Base-by-base conservation (phyloP, 352 stramenopile genomes). In the Bremia lactucae region DNA sequence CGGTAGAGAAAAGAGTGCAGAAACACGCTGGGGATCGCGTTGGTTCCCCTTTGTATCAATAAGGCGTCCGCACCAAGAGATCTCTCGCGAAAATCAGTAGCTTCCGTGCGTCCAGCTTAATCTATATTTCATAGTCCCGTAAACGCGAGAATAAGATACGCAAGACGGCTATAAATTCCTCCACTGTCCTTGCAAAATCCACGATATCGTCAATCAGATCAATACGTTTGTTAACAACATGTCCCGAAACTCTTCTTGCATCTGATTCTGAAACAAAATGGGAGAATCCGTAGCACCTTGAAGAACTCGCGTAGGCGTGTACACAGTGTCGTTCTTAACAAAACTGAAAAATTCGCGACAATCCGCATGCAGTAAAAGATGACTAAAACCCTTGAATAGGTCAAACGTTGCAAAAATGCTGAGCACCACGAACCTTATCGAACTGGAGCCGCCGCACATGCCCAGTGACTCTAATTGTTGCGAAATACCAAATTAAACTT, bases 251-350 rank as follows among this genome's bases (percentile, higher is more conserved):
- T 18, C 16, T 19, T 39, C 15, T 11, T 39, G 33, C 18, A 39
- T 39, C 3, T 15, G 33, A 13, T 25, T 39, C 18, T 39, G 33
- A 2, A 39, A 39, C 9, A 25, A 10, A 15, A 25, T 3, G 3
- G 33, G 25, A 16, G 10, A 44, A 25, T 44, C 24, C 37, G 25
- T 36, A 15, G 23, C 7, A 14, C 23, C 37, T 14, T 33, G 22
- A 4, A 19, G 4, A 7, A 26, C 33, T 3, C 9, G 7, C 15
- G 38, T 45, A 6, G 24, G 26, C 16, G 15, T 28, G 25, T 36
- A 45, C 24, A 45, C 38, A 3, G 26, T 36, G 38, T 45, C 26
- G 11, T 45, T 19, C 15, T 16, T 36, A 8, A 45, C 36, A 18
- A 45, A 45, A 14, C 38, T 28, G n/a, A n/a, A n/a, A n/a, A n/a